Evolutionary conservation across 2,329 filamentous ascomycete species (phyloP).

Genomic region (Hansfordia pulvinata): DNA sequence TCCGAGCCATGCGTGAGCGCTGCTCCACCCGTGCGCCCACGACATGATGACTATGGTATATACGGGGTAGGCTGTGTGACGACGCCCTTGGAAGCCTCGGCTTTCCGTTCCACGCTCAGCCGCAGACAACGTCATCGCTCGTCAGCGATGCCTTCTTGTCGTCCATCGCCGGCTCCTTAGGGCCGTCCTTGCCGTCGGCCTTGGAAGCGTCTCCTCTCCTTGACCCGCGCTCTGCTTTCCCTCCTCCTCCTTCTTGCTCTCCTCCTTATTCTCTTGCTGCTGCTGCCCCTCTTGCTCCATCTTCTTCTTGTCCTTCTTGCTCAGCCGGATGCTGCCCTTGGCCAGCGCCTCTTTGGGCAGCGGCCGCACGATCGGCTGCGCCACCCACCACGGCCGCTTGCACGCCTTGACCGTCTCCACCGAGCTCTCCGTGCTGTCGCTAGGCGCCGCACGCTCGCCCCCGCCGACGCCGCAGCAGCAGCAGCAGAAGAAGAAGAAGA

Average conservation of each 20-base stretch:
- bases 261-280: constrained; percentile 6
- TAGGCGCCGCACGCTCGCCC: no score
- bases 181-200: constrained; percentile 8
- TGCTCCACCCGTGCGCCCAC: no score
- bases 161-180: constrained; percentile 12
- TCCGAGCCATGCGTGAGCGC: no score
- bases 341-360: constrained; percentile 77
- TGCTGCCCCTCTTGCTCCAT: constrained; percentile 19
- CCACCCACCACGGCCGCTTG: constrained; percentile 78
- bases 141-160: constrained; percentile 7
- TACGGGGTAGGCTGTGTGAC: no score
- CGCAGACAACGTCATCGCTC: constrained; percentile 13
- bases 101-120: constrained; percentile 4
- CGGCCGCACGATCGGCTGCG: constrained; percentile 75
- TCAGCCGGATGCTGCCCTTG: constrained; percentile 62
- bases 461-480: no score
- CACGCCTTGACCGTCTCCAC: constrained; percentile 57
- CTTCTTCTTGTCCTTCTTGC: constrained; percentile 51
- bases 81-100: neutral
- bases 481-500: no score
- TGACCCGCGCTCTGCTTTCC: constrained; percentile 6
- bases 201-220: no score
- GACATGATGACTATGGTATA: no score
- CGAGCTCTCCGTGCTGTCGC: constrained; percentile 49
- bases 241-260: constrained; percentile 4